Conservation (phyloP, 306 rosid genomes). For the Senna tora region DNA sequence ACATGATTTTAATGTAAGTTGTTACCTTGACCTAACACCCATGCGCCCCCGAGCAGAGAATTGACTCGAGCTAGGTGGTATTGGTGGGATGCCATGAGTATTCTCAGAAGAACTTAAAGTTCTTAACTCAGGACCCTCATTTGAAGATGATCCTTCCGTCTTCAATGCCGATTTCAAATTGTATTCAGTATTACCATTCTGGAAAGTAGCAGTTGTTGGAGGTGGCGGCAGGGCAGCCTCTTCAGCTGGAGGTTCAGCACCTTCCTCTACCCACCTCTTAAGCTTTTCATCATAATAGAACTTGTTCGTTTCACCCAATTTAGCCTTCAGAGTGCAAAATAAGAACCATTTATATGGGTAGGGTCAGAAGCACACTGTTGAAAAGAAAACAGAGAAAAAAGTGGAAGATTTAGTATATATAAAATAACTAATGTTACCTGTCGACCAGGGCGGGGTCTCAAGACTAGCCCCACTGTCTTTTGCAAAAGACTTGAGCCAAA, state of each 20-base stretch:
- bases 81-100: slow-evolving; percentile 73
- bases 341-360: slow-evolving; percentile 33
- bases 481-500: slow-evolving; percentile 79
- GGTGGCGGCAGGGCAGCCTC: slow-evolving; percentile 80
- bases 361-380: slow-evolving; percentile 30
- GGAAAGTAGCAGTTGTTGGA: slow-evolving; percentile 71
- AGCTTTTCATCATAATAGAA: slow-evolving; percentile 88
- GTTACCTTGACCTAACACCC: slow-evolving; percentile 86
- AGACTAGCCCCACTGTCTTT: slow-evolving; percentile 75
- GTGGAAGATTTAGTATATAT: neutral
- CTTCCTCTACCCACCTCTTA: slow-evolving; percentile 95
- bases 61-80: slow-evolving; percentile 79
- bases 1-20: slow-evolving; percentile 11
- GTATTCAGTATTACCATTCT: slow-evolving; percentile 72
- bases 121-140: slow-evolving; percentile 46
- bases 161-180: slow-evolving; percentile 69
- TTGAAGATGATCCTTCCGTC: slow-evolving; percentile 54
- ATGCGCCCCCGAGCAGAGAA: slow-evolving; percentile 76
- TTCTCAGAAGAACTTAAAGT: slow-evolving; percentile 54
- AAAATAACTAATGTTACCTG: slow-evolving; percentile 60
- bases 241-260: slow-evolving; percentile 76
- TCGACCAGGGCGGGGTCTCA: slow-evolving; percentile 69
- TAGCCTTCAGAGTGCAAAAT: slow-evolving; percentile 63
- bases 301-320: slow-evolving; percentile 83
- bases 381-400: neutral